Evolutionary conservation across 2,329 filamentous ascomycete genomes (phyloP).

Genomic region (Curvularia hawaiiensis): DNA sequence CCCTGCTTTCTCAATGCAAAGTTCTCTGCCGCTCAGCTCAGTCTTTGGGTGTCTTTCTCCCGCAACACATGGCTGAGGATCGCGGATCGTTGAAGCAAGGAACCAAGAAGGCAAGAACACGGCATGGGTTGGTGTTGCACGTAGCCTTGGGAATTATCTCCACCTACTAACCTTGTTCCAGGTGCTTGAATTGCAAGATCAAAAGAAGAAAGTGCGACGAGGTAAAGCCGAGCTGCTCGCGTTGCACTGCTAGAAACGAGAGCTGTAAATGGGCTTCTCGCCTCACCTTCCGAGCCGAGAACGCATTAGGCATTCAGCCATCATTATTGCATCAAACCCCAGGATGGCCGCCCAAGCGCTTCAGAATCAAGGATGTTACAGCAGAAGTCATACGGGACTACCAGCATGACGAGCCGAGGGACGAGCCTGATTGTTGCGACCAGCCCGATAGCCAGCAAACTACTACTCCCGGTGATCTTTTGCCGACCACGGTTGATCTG

Average conservation of each 20-base stretch:
- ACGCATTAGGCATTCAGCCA: constrained; percentile 10
- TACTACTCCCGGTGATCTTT: neutral
- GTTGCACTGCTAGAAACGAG: constrained; percentile 21
- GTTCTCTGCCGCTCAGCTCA: neutral
- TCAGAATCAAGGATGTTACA: constrained; percentile 18
- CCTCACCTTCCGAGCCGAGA: constrained; percentile 24
- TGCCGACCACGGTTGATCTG: neutral
- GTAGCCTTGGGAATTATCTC: neutral
- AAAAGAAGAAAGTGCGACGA: constrained; percentile 28
- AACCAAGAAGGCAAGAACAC: constrained; percentile 12
- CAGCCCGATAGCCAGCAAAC: neutral
- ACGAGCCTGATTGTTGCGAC: neutral
- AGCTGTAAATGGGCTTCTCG: constrained; percentile 23
- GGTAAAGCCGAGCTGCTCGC: constrained; percentile 22
- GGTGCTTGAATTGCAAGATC: constrained; percentile 22
- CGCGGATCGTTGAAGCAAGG: neutral
- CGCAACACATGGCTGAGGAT: neutral
- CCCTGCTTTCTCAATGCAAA: neutral
- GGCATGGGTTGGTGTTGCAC: constrained; percentile 4
- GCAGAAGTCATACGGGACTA: constrained; percentile 20
- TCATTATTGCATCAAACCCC: constrained; percentile 9
- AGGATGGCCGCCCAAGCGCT: constrained; percentile 6
- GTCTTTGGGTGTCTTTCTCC: neutral
- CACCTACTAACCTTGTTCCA: neutral
- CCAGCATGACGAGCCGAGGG: constrained; percentile 1